Evolutionary conservation across 345 rosid species (phyloP), one percentile per base, ranked within the genome.

Genomic region (Laguncularia racemosa): DNA sequence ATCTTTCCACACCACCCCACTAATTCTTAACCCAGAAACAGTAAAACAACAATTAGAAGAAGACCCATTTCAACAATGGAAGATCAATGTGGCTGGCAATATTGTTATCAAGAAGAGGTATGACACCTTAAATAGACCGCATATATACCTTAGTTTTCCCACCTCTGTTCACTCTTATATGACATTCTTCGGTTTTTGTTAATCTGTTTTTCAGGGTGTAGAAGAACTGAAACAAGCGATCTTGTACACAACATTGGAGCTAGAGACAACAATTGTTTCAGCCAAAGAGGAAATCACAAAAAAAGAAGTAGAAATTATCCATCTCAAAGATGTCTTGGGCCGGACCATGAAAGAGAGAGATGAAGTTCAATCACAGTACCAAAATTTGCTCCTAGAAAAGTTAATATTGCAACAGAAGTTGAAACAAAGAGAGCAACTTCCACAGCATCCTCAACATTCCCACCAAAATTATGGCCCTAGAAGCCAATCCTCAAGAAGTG

Each of bases 241-340:
- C 14, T 47, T 71, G 62, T 76, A 71, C 62, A 64, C 75, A 43
- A 70, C 78, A 13, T 60, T 65, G 69, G 86, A 81, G 68, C 67
- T 84, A 1, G 86, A 84, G 63, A 53, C 74, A 17, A 63, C 82
- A 44, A 26, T 74, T 45, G 20, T 67, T 18, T 55, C 81, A 26
- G 86, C 89, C 0, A 81, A 69, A 49, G 84, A 81, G 46, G 89
- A 84, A 65, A 71, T 81, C 17, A 46, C 71, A 3, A 72, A 58
- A 47, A 68, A 71, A 65, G 84, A 84, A 46, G 12, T 60, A 43
- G 86, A 84, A 48, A 46, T 78, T 28, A 6, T 68, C 28, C 75
- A 71, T 46, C 58, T 84, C 73, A 67, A 71, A 51, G 79, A 81
- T 49, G 70, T 64, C 21, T 44, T 84, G 14, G 60, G 20, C 57